These are phyloP conservation scores for Zygosaccharomyces bailii DNA, from an alignment of 805 yeast species.

Conservation along the genomic window DNA sequence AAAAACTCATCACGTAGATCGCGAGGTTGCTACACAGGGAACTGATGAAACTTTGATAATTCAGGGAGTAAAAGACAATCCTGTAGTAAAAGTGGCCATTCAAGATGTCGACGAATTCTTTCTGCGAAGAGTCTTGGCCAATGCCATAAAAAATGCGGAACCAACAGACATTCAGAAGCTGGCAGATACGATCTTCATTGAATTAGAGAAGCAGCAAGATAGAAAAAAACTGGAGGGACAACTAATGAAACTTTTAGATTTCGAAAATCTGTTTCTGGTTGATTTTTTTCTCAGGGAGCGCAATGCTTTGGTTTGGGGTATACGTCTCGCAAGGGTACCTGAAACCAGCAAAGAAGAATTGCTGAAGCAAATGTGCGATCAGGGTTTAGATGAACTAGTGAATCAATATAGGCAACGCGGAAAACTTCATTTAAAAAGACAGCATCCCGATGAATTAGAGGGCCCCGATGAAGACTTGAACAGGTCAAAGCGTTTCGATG, in stretches of 20 bases:
- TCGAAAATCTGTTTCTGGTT: slow-evolving; percentile 49
- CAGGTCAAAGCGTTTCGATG: slow-evolving; percentile 19
- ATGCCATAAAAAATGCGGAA: slow-evolving; percentile 36
- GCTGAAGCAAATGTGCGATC: slow-evolving; percentile 42
- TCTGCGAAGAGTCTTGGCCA: slow-evolving; percentile 49
- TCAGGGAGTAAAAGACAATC: slow-evolving; percentile 4
- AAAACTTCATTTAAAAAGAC: slow-evolving; percentile 8
- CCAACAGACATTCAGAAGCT: slow-evolving; percentile 40
- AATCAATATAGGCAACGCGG: slow-evolving; percentile 39
- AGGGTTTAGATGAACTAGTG: slow-evolving; percentile 42
- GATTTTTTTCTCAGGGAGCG: slow-evolving; percentile 50
- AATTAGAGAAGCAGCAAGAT: slow-evolving; percentile 39
- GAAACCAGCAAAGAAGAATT: slow-evolving; percentile 39
- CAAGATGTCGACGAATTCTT: slow-evolving; percentile 48
- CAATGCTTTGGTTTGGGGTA: slow-evolving; percentile 51
- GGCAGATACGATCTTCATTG: slow-evolving; percentile 39
- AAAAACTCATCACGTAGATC: neutral
- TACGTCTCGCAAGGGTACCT: slow-evolving; percentile 41
- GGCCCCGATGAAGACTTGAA: slow-evolving; percentile 18
- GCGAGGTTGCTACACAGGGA: slow-evolving; percentile 2
- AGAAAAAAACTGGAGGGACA: slow-evolving; percentile 49
- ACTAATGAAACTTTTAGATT: slow-evolving; percentile 51
- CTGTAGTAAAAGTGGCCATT: slow-evolving; percentile 30
- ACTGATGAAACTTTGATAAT: slow-evolving; percentile 19
- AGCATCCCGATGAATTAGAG: slow-evolving; percentile 3